Evolutionary conservation across 2,329 filamentous ascomycete species (phyloP), one percentile per base, ranked within the genome.

Genomic region (Cladosporium cucumerinum): DNA sequence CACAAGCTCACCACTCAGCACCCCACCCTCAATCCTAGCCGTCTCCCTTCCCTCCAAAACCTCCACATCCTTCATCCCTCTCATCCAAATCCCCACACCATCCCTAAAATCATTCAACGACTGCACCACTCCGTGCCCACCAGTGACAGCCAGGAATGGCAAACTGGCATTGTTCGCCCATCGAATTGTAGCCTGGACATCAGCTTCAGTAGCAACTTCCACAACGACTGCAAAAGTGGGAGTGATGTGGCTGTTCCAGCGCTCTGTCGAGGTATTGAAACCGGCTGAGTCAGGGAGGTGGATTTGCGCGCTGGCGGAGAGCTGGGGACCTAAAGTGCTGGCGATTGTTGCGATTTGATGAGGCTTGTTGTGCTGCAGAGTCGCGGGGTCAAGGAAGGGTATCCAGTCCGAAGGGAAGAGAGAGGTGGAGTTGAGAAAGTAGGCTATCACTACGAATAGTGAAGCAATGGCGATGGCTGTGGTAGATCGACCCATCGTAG

Each of bases 11-110:
- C 58, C 61, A 25, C 54, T 63, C 28, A 52, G 26, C 12, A 65
- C 60, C 5, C 67, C 67, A 6, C 66, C 68, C 23, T 63, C 66
- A n/a, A 68, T 48, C 5, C 34, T 39, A 18, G 67, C 68, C 51
- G 10, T 64, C 21, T 64, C 11, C 6, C 64, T 64, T 65, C 65
- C 63, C 11, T 57, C 52, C 7, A 52, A 25, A 39, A 68, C 28
- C 1, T 39, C 12, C 14, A 69, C 51, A 16, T 55, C 36, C 18
- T 63, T 65, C 51, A 68, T 16, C 10, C 34, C 34, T 14, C 48
- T 49, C 66, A 69, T 63, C 60, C 57, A 65, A 32, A 69, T 68
- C 5, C 65, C 66, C 18, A 68, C 55, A 12, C 66, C 67, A 62
- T 62, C 48, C 46, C 57, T 25, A 43, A 69, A 52, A 4, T 63